A percentile compares a stretch with the other conserved stretches of the same genome.
These are phyloP conservation scores for Starmerella asiatica DNA, from an alignment of 805 yeast species.

Conservation along the genomic window DNA sequence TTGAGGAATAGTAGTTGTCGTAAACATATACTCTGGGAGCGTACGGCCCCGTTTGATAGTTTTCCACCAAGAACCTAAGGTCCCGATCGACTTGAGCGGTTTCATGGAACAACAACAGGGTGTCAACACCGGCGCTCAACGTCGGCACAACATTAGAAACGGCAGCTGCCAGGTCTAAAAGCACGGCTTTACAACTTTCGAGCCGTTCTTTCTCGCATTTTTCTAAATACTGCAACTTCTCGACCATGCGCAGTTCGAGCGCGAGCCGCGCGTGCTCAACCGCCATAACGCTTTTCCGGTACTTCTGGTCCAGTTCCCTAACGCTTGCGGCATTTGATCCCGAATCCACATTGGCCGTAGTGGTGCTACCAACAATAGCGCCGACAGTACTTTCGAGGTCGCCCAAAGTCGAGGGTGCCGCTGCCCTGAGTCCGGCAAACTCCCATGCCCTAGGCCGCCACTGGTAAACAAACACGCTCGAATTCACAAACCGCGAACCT, in stretches of 20 bases:
- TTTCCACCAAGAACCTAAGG: constrained; percentile 49
- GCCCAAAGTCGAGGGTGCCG: constrained; percentile 1
- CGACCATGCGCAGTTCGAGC: constrained; percentile 56
- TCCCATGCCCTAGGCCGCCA: constrained; percentile 64
- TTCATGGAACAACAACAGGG: constrained; percentile 51
- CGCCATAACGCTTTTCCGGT: constrained; percentile 40
- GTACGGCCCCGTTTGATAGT: constrained; percentile 61
- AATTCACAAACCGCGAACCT: constrained; percentile 49
- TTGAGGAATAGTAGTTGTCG: constrained; percentile 66
- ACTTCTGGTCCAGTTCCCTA: constrained; percentile 41
- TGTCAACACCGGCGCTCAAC: constrained; percentile 47
- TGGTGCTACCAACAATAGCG: constrained; percentile 13
- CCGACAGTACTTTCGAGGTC: constrained; percentile 3
- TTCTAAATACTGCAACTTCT: constrained; percentile 64
- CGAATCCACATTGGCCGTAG: too few species aligned
- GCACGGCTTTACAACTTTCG: constrained; percentile 60
- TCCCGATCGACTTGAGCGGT: constrained; percentile 59
- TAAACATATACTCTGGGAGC: constrained; percentile 59
- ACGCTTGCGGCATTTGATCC: constrained; percentile 43
- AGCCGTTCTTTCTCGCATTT: constrained; percentile 69
- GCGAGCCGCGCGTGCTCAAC: constrained; percentile 58
- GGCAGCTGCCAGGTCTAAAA: constrained; percentile 56
- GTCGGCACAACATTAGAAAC: constrained; percentile 47
- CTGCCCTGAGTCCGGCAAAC: constrained; percentile 30
- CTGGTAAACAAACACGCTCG: constrained; percentile 61